phyloP scores from a whole-genome alignment of 139 green algal species.

The Chlamydomonas sphaeroides region DNA sequence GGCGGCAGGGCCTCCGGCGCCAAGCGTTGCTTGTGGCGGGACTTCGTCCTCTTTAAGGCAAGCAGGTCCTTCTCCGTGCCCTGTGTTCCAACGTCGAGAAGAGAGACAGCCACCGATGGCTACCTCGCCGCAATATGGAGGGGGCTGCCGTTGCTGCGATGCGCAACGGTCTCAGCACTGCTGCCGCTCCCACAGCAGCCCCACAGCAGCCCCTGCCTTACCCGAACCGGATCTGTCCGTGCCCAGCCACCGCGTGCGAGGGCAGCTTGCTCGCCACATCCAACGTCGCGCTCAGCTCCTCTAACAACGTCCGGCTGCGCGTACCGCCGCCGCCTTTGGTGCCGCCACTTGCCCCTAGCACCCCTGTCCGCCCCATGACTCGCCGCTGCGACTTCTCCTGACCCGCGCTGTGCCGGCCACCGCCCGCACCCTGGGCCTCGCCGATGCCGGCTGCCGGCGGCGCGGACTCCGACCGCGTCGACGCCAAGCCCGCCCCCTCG shows the following conservation, averaged over 20 bases:
- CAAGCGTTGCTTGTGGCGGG: too few species aligned
- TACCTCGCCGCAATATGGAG: too few species aligned
- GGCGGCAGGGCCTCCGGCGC: too few species aligned
- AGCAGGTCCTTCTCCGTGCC: too few species aligned
- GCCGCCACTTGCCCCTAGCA: too few species aligned
- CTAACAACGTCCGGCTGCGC: conserved; percentile 15
- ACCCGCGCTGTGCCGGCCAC: background rate
- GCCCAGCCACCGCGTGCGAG: conserved; percentile 11
- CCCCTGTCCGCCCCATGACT: background rate
- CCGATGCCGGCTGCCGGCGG: background rate
- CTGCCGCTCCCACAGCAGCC: too few species aligned
- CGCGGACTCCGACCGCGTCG: too few species aligned
- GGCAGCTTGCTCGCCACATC: conserved; percentile 1
- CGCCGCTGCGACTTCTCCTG: background rate
- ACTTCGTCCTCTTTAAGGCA: too few species aligned
- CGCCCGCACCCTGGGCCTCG: background rate
- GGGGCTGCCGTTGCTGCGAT: too few species aligned
- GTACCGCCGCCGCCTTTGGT: background rate
- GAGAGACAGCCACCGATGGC: too few species aligned
- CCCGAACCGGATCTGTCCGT: conserved; percentile 40
- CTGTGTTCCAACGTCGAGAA: background rate
- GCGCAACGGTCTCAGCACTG: too few species aligned
- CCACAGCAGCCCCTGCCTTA: background rate
- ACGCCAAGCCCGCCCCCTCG: too few species aligned
- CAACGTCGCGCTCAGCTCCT: conserved; percentile 24